Evolutionary conservation across 495 filamentous ascomycete species (phyloP).

Genomic region (Daldinia bambusicola): DNA sequence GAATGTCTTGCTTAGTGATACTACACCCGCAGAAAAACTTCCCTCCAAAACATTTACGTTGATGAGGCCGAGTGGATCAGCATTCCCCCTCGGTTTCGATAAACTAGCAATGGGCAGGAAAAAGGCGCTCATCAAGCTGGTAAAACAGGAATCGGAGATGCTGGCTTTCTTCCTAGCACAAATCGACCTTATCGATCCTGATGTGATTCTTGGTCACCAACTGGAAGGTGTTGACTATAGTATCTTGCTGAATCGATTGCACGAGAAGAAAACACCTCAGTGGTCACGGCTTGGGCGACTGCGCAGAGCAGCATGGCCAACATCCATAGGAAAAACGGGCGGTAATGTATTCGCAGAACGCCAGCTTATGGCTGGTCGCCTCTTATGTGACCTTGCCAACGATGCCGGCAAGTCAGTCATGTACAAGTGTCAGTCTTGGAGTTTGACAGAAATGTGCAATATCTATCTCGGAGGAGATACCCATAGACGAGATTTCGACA

Average conservation of each 20-base stretch:
- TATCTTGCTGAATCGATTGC: conserved; percentile 84
- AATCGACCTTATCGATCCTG: conserved; percentile 86
- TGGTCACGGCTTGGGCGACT: conserved; percentile 94
- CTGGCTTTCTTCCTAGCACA: conserved; percentile 89
- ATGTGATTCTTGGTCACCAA: conserved; percentile 94
- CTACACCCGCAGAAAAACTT: conserved; percentile 85
- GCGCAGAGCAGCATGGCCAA: conserved; percentile 85
- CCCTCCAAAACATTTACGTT: conserved; percentile 91
- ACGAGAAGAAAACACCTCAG: conserved; percentile 87
- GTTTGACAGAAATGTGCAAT: conserved; percentile 94
- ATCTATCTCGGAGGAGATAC: conserved; percentile 78
- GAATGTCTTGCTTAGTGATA: conserved; percentile 86
- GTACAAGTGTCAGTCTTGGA: conserved; percentile 98
- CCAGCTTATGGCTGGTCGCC: conserved; percentile 85
- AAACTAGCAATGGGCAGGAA: conserved; percentile 67
- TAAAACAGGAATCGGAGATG: conserved; percentile 83
- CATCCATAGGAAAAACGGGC: conserved; percentile 82
- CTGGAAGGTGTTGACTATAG: conserved; percentile 97
- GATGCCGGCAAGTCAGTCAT: conserved; percentile 97
- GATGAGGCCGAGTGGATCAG: conserved; percentile 78
- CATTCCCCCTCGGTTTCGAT: conserved; percentile 89
- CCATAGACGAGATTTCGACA: conserved; percentile 82
- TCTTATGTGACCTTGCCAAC: conserved; percentile 94
- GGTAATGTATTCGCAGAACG: conserved; percentile 93
- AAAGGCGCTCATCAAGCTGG: conserved; percentile 77